A percentile compares a stretch with the other conserved stretches of the same genome.
phyloP scores from a whole-genome alignment of 2,329 filamentous ascomycete genomes.

The Geoglossum cookeanum region DNA sequence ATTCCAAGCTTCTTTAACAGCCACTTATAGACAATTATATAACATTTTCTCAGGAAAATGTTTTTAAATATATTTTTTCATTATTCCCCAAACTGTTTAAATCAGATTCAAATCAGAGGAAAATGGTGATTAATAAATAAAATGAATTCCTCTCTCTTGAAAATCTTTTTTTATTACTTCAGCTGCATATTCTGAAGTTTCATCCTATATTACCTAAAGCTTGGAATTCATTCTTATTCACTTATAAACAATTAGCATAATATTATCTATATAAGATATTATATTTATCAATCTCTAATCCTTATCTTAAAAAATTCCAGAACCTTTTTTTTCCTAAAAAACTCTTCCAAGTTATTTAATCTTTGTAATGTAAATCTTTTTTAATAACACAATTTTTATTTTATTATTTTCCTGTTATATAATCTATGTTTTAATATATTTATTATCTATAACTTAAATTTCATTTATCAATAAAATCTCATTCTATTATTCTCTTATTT shows the following conservation, averaged over 20 bases:
- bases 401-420: conserved; percentile 10
- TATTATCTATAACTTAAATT: conserved; percentile 9
- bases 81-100: background rate
- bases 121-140: background rate
- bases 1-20: background rate
- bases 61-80: background rate
- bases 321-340: conserved; percentile 10
- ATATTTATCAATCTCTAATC: too few relatives aligned
- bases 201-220: background rate
- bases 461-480: conserved; percentile 11
- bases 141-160: background rate
- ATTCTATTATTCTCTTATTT: conserved; percentile 6
- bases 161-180: background rate
- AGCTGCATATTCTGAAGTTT: background rate
- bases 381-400: conserved; percentile 12
- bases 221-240: background rate
- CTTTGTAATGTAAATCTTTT: conserved; percentile 9
- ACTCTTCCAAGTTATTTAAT: conserved; percentile 17
- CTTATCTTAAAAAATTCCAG: too few relatives aligned
- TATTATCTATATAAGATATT: background rate
- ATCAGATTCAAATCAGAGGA: background rate
- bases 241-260: background rate
- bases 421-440: conserved; percentile 8
- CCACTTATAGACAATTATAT: background rate
- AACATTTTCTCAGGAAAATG: background rate